Evolutionary conservation across 805 yeast genomes (phyloP).

Genomic region (Wickerhamiella galacta): DNA sequence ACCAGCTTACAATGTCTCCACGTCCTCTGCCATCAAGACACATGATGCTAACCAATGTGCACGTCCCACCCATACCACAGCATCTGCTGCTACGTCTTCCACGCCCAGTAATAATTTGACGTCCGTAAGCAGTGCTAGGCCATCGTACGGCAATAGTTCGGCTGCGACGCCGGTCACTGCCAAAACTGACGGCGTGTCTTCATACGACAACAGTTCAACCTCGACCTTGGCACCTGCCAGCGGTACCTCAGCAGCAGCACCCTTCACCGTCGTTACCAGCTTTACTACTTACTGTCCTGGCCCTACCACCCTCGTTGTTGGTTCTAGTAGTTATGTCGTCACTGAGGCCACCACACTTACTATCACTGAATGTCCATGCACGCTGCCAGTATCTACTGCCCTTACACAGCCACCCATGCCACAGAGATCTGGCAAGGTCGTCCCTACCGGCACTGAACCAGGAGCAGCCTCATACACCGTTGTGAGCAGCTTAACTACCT

Average conservation of each 20-base stretch:
- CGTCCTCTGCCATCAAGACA: not conserved
- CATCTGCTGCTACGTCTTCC: not conserved
- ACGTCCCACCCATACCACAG: not conserved
- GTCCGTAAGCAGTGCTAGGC: not conserved
- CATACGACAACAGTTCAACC: not conserved
- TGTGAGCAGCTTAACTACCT: no score
- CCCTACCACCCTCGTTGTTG: no score
- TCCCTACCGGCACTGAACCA: no score
- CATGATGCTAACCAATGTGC: not conserved
- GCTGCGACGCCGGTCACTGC: not conserved
- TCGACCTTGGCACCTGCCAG: not conserved
- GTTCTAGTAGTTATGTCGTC: no score
- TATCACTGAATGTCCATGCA: no score
- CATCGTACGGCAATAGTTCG: not conserved
- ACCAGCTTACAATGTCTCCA: conserved; percentile 3
- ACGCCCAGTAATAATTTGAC: not conserved
- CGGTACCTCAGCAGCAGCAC: not conserved
- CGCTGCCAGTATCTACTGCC: no score
- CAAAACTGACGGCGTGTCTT: not conserved
- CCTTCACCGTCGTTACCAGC: not conserved
- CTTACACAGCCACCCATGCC: no score
- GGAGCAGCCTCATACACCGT: no score
- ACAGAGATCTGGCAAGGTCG: no score
- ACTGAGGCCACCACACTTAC: no score
- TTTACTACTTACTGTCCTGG: not conserved